phyloP scores from a whole-genome alignment of 2,329 filamentous ascomycete genomes.

The Calonectria hawksworthii region DNA sequence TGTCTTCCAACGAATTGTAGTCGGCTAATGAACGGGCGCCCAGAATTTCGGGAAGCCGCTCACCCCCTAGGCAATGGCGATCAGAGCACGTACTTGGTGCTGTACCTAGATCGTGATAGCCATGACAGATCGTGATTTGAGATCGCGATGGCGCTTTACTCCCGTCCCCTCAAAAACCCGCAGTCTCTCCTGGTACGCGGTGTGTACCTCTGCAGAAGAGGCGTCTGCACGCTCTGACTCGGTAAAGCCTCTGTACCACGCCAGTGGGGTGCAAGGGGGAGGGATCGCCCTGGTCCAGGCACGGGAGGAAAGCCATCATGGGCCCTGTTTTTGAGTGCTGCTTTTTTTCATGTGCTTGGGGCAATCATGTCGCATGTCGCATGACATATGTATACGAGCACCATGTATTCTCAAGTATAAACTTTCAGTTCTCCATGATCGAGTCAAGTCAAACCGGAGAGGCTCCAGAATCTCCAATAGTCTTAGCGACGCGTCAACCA shows the following conservation, averaged over 20 bases:
- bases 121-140: constrained; percentile 20
- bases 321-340: constrained; percentile 4
- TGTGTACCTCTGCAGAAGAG: not conserved
- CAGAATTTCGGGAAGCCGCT: too few relatives aligned
- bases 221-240: not conserved
- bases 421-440: not conserved
- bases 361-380: not conserved
- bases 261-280: constrained; percentile 17
- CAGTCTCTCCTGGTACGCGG: constrained; percentile 2
- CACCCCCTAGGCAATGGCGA: not conserved
- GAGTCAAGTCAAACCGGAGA: constrained; percentile 1
- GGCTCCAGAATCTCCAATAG: not conserved
- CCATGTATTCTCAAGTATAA: not conserved
- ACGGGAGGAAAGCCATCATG: constrained; percentile 8
- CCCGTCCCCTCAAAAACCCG: constrained; percentile 13
- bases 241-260: constrained; percentile 8
- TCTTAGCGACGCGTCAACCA: constrained; percentile 8
- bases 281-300: constrained; percentile 18
- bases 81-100: not conserved
- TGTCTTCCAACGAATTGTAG: not conserved
- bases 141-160: constrained; percentile 24
- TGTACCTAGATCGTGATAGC: not conserved
- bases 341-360: not conserved
- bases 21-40: not conserved
- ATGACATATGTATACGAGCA: not conserved